These are phyloP conservation scores for Fusarium oxysporum DNA, from an alignment of 2,329 filamentous ascomycete genomes.

Conservation along the genomic window DNA sequence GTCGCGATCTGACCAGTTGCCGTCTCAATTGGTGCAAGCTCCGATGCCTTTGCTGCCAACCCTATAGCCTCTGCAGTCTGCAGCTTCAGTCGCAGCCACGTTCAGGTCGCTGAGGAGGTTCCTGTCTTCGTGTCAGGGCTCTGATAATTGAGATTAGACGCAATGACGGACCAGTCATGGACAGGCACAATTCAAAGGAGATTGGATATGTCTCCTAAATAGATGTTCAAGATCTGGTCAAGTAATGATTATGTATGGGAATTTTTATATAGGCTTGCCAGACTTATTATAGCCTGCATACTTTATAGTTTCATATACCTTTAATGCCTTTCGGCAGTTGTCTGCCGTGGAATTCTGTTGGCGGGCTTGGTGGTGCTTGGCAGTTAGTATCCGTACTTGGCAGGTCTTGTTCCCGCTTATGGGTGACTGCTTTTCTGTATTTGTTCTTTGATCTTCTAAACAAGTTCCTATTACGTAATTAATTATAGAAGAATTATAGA, in stretches of 20 bases:
- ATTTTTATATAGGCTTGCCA: too few relatives aligned
- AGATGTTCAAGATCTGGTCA: neutral
- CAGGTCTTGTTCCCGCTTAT: neutral
- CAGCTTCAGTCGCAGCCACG: neutral
- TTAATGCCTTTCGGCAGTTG: neutral
- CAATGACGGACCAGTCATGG: fast-evolving
- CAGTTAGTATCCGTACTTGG: neutral
- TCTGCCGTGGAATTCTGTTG: neutral
- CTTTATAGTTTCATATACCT: neutral
- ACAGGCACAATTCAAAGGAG: neutral
- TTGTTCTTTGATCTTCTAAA: too few relatives aligned
- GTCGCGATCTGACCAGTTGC: neutral
- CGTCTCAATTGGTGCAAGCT: neutral
- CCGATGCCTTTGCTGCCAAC: neutral
- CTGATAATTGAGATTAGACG: neutral
- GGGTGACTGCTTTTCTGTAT: neutral
- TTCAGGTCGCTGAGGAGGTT: neutral
- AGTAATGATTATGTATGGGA: too few relatives aligned
- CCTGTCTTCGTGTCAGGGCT: neutral
- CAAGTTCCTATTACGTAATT: too few relatives aligned
- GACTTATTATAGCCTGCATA: neutral
- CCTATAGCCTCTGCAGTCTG: neutral
- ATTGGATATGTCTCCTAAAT: fast-evolving
- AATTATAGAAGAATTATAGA: too few relatives aligned
- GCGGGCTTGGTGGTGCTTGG: neutral